Percentiles rank a stretch among this genome's conserved stretches.
Evolutionary conservation across 2,329 filamentous ascomycete species (phyloP).

Genomic region (Colletotrichum sublineola): DNA sequence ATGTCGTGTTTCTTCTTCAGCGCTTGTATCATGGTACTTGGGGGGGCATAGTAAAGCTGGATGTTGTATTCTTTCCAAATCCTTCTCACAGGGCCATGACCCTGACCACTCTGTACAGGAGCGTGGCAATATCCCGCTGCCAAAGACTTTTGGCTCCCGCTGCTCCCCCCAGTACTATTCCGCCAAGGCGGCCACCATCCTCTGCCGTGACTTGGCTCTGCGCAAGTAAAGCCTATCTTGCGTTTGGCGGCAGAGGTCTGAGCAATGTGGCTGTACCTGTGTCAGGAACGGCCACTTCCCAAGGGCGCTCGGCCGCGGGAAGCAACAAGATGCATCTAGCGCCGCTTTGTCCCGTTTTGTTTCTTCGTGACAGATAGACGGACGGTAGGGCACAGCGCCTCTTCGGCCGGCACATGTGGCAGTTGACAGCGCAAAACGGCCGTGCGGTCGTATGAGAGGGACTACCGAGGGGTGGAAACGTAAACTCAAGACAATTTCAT

Average conservation of each 20-base stretch:
- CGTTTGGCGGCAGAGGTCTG: constrained; percentile 38
- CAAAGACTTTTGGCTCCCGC: neutral
- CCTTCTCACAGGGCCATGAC: neutral
- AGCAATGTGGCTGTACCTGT: constrained; percentile 38
- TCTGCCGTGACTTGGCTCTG: constrained; percentile 40
- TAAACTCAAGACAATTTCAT: constrained; percentile 35
- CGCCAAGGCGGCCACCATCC: constrained; percentile 16
- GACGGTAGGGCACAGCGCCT: constrained; percentile 19
- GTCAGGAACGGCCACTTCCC: constrained; percentile 8
- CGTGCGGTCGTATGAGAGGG: constrained; percentile 36
- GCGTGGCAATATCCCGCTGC: constrained; percentile 1
- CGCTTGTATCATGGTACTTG: neutral
- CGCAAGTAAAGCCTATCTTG: constrained; percentile 40
- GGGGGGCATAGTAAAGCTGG: neutral
- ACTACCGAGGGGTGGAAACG: neutral
- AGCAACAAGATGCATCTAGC: constrained; percentile 25
- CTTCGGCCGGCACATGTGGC: constrained; percentile 20
- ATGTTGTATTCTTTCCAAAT: neutral
- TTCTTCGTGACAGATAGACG: constrained; percentile 5
- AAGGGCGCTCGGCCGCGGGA: constrained; percentile 26
- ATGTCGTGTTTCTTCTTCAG: neutral
- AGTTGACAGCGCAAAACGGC: constrained; percentile 23
- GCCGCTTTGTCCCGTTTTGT: constrained; percentile 26
- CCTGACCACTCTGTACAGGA: neutral
- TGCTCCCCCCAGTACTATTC: neutral